Percentiles rank a stretch among this genome's conserved stretches.
These are phyloP conservation scores for Areca catechu DNA, from an alignment of 176 grass and related monocot species.

Conservation along the genomic window DNA sequence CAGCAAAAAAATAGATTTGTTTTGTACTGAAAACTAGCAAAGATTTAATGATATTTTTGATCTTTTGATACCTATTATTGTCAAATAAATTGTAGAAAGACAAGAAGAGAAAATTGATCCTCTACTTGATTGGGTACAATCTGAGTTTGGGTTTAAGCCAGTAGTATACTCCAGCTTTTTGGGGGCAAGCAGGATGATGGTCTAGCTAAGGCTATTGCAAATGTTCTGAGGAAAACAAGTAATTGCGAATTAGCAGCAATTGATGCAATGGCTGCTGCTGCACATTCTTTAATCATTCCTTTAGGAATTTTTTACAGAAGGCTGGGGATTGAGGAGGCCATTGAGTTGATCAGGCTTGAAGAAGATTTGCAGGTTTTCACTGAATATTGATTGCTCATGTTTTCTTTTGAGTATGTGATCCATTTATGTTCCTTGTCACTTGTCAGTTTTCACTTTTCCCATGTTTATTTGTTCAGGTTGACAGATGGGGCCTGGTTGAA, in stretches of 20 bases:
- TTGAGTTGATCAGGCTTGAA: constrained; percentile 88
- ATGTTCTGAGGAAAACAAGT: constrained; percentile 47
- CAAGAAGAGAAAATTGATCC: constrained; percentile 89
- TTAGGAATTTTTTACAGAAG: constrained; percentile 56
- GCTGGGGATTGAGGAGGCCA: constrained; percentile 73
- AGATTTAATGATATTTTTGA: no score
- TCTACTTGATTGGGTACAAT: constrained; percentile 69
- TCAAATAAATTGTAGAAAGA: constrained; percentile 41
- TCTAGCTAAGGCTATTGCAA: constrained; percentile 49
- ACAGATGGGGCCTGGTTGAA: constrained; percentile 94
- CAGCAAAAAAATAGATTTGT: no score
- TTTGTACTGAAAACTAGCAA: no score
- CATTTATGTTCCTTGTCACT: constrained; percentile 16
- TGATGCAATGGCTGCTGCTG: constrained; percentile 86
- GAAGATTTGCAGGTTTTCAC: constrained; percentile 78
- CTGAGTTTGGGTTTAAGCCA: constrained; percentile 74
- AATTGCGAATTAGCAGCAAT: constrained; percentile 72
- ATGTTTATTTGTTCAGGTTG: constrained; percentile 36
- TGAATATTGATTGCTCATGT: not conserved
- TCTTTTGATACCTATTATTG: not conserved
- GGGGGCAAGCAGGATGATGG: constrained; percentile 72
- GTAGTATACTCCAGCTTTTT: constrained; percentile 54
- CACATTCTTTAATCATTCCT: constrained; percentile 86
- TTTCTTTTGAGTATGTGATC: no score
- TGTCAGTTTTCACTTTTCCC: constrained; percentile 6